These are phyloP conservation scores for Pythium sp. DNA, from an alignment of 352 stramenopile genomes.

Conservation along the genomic window DNA sequence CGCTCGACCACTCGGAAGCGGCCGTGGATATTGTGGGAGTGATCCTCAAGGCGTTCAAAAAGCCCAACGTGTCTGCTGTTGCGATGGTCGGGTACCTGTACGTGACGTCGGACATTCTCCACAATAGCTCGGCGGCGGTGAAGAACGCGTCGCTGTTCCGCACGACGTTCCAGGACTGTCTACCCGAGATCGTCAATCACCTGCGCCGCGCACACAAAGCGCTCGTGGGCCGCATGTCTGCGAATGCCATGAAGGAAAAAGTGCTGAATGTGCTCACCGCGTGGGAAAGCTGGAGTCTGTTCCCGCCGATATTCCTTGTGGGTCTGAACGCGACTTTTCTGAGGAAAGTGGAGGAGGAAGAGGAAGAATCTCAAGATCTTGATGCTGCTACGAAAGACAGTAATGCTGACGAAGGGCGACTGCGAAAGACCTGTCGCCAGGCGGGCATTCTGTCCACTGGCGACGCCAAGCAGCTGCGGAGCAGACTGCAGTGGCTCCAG, in stretches of 20 bases:
- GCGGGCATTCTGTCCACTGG: slow-evolving; percentile 59
- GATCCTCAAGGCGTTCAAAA: slow-evolving; percentile 45
- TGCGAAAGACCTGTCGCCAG: slow-evolving; percentile 68
- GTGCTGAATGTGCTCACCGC: slow-evolving; percentile 70
- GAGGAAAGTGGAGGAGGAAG: slow-evolving; percentile 61
- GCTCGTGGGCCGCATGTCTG: slow-evolving; percentile 73
- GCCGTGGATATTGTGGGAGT: slow-evolving; percentile 63
- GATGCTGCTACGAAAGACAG: not conserved
- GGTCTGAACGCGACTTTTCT: slow-evolving; percentile 80
- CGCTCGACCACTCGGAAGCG: slow-evolving; percentile 76
- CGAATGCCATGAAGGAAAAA: slow-evolving; percentile 79
- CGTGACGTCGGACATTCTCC: slow-evolving; percentile 85
- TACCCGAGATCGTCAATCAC: slow-evolving; percentile 72
- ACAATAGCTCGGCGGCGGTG: slow-evolving; percentile 86
- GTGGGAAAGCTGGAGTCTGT: slow-evolving; percentile 81
- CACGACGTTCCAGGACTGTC: slow-evolving; percentile 77
- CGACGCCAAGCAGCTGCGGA: slow-evolving; percentile 35
- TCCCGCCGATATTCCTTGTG: slow-evolving; percentile 70
- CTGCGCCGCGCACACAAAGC: slow-evolving; percentile 49
- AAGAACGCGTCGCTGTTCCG: slow-evolving; percentile 90
- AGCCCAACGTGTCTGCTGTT: slow-evolving; percentile 32
- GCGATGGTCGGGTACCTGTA: slow-evolving; percentile 69
- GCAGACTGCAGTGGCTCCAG: slow-evolving; percentile 61
- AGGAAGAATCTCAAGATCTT: slow-evolving; percentile 22
- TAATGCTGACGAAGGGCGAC: slow-evolving; percentile 37